A percentile compares a stretch with the other conserved stretches of the same genome.
phyloP scores from a whole-genome alignment of 257 asterid genomes.

The Prunella vulgaris region DNA sequence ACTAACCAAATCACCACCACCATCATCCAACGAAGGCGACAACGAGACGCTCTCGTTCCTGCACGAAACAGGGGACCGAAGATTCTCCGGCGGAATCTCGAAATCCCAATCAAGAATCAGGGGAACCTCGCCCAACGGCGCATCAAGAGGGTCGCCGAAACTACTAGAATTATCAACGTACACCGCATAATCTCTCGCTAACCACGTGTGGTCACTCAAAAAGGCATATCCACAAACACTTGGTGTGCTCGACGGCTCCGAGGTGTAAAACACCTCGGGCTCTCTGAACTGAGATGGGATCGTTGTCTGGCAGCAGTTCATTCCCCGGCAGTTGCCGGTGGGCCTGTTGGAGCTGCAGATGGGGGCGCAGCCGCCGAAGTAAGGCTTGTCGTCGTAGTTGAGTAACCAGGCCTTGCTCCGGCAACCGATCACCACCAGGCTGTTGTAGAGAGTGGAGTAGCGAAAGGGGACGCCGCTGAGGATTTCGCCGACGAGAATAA shows the following conservation, averaged over 20 bases:
- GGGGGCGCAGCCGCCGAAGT: background rate
- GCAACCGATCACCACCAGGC: slow-evolving; percentile 1
- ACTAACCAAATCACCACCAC: background rate
- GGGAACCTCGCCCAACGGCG: background rate
- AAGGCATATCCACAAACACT: slow-evolving; percentile 13
- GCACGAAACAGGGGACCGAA: background rate
- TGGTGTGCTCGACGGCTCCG: background rate
- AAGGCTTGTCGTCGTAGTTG: background rate
- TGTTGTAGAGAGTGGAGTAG: background rate
- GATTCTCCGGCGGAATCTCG: background rate
- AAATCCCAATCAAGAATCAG: background rate
- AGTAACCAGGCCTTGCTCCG: background rate
- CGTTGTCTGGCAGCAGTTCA: slow-evolving; percentile 1
- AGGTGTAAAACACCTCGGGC: background rate
- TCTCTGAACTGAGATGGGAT: background rate
- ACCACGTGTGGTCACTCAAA: background rate
- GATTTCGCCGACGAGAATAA: background rate
- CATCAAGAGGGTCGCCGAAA: background rate
- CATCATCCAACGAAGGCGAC: background rate
- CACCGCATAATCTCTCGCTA: background rate
- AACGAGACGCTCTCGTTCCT: background rate
- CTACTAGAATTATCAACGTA: background rate
- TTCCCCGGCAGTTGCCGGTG: background rate
- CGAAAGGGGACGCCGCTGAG: background rate
- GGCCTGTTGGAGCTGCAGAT: background rate